Evolutionary conservation across 176 grass and related monocot species (phyloP), one percentile per base, ranked within the genome.

Genomic region (bread wheat (Triticum aestivum)): DNA sequence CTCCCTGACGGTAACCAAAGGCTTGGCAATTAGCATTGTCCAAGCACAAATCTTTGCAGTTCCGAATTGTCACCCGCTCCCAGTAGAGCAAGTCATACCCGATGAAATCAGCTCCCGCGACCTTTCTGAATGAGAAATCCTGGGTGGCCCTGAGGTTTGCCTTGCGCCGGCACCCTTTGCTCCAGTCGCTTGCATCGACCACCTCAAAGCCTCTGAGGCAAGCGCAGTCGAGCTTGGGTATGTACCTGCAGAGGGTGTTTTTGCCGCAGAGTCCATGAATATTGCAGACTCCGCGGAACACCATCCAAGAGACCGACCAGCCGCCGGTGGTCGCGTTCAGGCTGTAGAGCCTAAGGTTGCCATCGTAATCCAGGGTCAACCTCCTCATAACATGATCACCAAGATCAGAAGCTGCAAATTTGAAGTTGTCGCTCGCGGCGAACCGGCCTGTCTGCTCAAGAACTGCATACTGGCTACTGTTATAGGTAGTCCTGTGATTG

Each of bases 301-400:
- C 85, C 58, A 88, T 17, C 94, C 94, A 94, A 51, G 94, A 86
- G 21, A 94, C 14, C 0, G 3, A 88, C 91, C 89, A 97, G 7
- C 1, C 56, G 20, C 83, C 84, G 10, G 4, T 47, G 33, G 30
- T 63, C 9, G 70, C 20, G 11, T 79, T 75, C 13, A 93, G 79
- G 45, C 91, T 94, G n/a, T 92, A 82, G 7, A 91, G 13, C 12
- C 94, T 63, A 20, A 91, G 94, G 26, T 90, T 91, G 0, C 91
- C 94, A 1, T 96, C 91, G 3, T 91, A 90, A 42, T 93, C 87
- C 42, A 96, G 42, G 56, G 91, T 93, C 66, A 96, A 69, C 35
- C 91, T 87, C 54, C 94, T 93, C 73, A 85, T 83, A 4, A 88
- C 32, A 5, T 54, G 21, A 63, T 14, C 6, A 21, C 85, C 85